A percentile compares a stretch with the other conserved stretches of the same genome.
Conservation (phyloP, 768 basidiomycete genomes). For the Suillus subaureus region DNA sequence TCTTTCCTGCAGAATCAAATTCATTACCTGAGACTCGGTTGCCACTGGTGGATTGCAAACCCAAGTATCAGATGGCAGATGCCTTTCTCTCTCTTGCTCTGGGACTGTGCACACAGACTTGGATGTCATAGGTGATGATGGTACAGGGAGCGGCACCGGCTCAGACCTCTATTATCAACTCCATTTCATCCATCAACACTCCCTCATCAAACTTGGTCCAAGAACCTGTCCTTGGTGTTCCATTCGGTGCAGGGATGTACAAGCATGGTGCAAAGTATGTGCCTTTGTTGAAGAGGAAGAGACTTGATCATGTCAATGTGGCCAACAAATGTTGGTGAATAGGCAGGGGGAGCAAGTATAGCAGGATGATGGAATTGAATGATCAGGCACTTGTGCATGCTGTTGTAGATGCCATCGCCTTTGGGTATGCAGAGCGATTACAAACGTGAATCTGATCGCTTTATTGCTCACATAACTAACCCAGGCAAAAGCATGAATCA, state of each 20-base stretch:
- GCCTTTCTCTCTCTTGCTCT: slow-evolving; percentile 91
- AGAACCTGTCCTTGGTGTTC: slow-evolving; percentile 47
- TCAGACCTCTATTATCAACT: slow-evolving; percentile 53
- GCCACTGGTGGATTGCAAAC: slow-evolving; percentile 78
- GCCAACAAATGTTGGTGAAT: slow-evolving; percentile 79
- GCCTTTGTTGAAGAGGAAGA: no score
- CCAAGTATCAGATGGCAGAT: slow-evolving; percentile 94
- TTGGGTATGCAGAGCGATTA: background rate
- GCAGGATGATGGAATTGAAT: slow-evolving; percentile 14
- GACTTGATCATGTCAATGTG: slow-evolving; percentile 75
- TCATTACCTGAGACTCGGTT: slow-evolving; percentile 26
- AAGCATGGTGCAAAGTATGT: slow-evolving; percentile 64
- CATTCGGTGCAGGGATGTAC: slow-evolving; percentile 72
- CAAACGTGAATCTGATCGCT: background rate
- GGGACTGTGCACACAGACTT: slow-evolving; percentile 77
- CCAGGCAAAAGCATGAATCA: background rate
- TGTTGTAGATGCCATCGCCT: background rate
- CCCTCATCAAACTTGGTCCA: slow-evolving; percentile 46
- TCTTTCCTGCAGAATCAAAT: slow-evolving; percentile 35
- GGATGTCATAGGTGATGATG: slow-evolving; percentile 55
- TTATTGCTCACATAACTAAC: background rate
- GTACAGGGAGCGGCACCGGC: slow-evolving; percentile 27
- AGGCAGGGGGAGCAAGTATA: slow-evolving; percentile 55
- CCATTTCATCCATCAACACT: slow-evolving; percentile 56
- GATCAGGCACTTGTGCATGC: background rate